Conservation (phyloP, 2,329 filamentous ascomycete genomes). For the Rutstroemia sp. region DNA sequence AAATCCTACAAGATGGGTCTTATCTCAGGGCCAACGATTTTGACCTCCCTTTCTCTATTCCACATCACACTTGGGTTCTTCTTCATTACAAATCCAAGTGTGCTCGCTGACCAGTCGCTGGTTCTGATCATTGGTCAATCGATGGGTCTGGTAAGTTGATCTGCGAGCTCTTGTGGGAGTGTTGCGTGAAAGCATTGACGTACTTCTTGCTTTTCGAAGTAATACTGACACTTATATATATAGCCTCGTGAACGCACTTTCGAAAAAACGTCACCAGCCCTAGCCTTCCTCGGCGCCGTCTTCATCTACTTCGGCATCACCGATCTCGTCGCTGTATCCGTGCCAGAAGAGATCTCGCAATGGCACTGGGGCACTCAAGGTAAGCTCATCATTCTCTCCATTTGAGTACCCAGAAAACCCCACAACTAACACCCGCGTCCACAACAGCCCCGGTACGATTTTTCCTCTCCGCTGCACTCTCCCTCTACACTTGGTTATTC, state of each 20-base stretch:
- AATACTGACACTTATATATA: slow-evolving; percentile 6
- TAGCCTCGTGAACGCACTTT: slow-evolving; percentile 62
- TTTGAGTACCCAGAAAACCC: background rate
- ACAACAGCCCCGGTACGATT: slow-evolving; percentile 53
- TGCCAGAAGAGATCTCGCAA: slow-evolving; percentile 58
- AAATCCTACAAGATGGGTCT: slow-evolving; percentile 57
- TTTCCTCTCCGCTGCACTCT: slow-evolving; percentile 51
- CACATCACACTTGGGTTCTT: slow-evolving; percentile 79
- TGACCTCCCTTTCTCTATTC: slow-evolving; percentile 75
- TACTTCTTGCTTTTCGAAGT: background rate
- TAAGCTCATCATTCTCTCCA: slow-evolving; percentile 52
- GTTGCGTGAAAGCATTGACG: too few species aligned
- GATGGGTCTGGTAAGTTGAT: slow-evolving; percentile 62
- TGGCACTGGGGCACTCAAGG: slow-evolving; percentile 58
- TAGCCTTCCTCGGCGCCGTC: slow-evolving; percentile 65
- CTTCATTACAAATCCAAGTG: slow-evolving; percentile 66
- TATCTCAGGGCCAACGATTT: slow-evolving; percentile 72
- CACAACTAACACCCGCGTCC: slow-evolving; percentile 3
- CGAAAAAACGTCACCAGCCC: slow-evolving; percentile 59
- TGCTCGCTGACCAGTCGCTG: slow-evolving; percentile 70
- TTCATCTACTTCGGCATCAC: slow-evolving; percentile 53
- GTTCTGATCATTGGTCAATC: slow-evolving; percentile 78
- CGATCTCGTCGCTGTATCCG: slow-evolving; percentile 59
- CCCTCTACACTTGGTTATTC: slow-evolving; percentile 60
- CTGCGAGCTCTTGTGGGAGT: background rate